Evolutionary conservation across 495 filamentous ascomycete genomes (phyloP).

Genomic region (Cercophora newfieldiana): DNA sequence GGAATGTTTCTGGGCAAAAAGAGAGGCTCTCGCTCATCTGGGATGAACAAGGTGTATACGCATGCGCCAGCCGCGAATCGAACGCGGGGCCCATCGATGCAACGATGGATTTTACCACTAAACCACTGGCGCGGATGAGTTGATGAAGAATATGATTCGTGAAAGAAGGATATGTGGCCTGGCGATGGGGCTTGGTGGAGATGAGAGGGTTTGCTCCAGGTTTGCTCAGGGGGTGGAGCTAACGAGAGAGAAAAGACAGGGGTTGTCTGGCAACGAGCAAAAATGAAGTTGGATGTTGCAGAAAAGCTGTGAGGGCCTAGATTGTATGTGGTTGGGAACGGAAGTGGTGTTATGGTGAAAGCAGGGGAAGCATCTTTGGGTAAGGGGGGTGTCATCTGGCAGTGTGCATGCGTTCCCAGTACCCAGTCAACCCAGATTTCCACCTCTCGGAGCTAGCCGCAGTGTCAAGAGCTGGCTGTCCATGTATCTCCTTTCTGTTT

Average conservation of each 20-base stretch:
- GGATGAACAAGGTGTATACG: background rate
- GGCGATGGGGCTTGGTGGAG: background rate
- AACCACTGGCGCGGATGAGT: constrained; percentile 3
- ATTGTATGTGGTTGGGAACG: too few relatives aligned
- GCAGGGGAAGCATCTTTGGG: too few relatives aligned
- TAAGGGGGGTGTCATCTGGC: too few relatives aligned
- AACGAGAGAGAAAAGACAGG: background rate
- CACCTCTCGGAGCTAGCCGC: too few relatives aligned
- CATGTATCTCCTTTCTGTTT: too few relatives aligned
- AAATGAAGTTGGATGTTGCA: too few relatives aligned
- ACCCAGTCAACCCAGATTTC: too few relatives aligned
- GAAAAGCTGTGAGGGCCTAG: too few relatives aligned
- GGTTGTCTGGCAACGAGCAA: background rate
- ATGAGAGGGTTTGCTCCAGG: background rate
- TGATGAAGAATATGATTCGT: background rate
- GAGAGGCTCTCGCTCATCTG: background rate
- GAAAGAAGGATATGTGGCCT: background rate
- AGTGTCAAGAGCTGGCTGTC: too few relatives aligned
- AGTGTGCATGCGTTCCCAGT: too few relatives aligned
- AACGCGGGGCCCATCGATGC: constrained; percentile 54
- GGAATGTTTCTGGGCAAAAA: background rate
- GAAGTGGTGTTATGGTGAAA: too few relatives aligned
- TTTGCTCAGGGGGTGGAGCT: background rate
- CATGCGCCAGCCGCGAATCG: constrained; percentile 52
- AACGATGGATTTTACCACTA: constrained; percentile 20